Percentiles rank a stretch among this genome's conserved stretches.
phyloP scores from a whole-genome alignment of 2,329 filamentous ascomycete species.

The Aspergillus pseudoterreus region DNA sequence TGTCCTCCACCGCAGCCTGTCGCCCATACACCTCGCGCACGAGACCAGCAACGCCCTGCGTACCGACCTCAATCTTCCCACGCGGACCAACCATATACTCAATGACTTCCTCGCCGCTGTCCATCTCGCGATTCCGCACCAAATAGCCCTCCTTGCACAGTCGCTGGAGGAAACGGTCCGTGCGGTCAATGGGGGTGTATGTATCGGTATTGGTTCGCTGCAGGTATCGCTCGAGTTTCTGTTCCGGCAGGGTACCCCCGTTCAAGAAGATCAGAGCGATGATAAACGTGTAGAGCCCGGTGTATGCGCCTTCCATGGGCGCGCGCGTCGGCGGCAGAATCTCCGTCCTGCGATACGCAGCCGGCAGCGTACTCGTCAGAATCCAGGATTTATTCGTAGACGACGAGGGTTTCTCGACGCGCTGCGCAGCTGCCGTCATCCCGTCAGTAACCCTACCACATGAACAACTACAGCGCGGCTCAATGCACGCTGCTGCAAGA shows the following conservation, averaged over 20 bases:
- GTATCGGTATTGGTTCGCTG: slow-evolving; percentile 70
- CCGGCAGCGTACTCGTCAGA: slow-evolving; percentile 68
- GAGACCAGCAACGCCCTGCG: slow-evolving; percentile 69
- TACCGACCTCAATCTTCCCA: slow-evolving; percentile 78
- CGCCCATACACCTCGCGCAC: slow-evolving; percentile 56
- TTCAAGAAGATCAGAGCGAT: slow-evolving; percentile 71
- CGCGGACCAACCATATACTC: slow-evolving; percentile 83
- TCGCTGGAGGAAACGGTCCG: slow-evolving; percentile 68
- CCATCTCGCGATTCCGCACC: slow-evolving; percentile 65
- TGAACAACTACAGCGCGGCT: neutral
- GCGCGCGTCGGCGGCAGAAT: slow-evolving; percentile 67
- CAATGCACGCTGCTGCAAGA: slow-evolving; percentile 2
- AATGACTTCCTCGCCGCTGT: slow-evolving; percentile 68
- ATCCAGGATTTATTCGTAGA: slow-evolving; percentile 68
- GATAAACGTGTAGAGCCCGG: slow-evolving; percentile 74
- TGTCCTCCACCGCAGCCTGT: slow-evolving; percentile 17
- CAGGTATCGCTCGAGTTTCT: slow-evolving; percentile 74
- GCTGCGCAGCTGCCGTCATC: slow-evolving; percentile 48
- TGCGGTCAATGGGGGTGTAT: slow-evolving; percentile 71
- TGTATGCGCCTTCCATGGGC: slow-evolving; percentile 74
- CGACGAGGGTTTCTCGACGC: slow-evolving; percentile 34
- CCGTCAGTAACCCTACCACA: neutral
- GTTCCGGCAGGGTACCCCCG: slow-evolving; percentile 71
- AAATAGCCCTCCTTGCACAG: slow-evolving; percentile 84
- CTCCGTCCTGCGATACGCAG: slow-evolving; percentile 59